Base-by-base conservation (phyloP, 495 filamentous ascomycete genomes). In the Niebla homalea region DNA sequence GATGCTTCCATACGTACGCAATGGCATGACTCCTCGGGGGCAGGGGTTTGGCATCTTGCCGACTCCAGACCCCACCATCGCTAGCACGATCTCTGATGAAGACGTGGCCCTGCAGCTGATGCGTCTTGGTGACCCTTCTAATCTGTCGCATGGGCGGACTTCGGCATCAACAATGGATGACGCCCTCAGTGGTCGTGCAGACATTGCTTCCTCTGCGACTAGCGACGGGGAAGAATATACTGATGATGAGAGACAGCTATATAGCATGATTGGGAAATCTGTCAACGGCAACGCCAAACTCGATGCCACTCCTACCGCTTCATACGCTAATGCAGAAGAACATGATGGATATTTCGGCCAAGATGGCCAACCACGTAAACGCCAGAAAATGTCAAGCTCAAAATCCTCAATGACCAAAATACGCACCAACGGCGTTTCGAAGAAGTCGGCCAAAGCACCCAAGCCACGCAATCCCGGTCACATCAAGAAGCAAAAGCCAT, bases 21-120 rank as follows among this genome's bases (percentile, higher is more conserved):
- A 57, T 55, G 65, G 67, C 46, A 62, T 66, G 45, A 62, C 66
- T 50, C 60, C 65, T 55, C 71, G 63, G 47, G 61, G 52, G 41
- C 67, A 63, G 52, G 70, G 60, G 39, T 62, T 70, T 49, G 80
- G 77, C n/a, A 75, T 87, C 55, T 70, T 94, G 50, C 89, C 88
- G 7, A 97, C 93, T 3, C 93, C 92, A 4, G 90, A 95, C 53
- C 89, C 89, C 11, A 97, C 93, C 14, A 83, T 94, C 52, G 84
- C 85, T 35, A 96, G 89, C 68, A 90, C 83, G 58, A 89, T 96
- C 61, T 97, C 90, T 3, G 92, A 98, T 62, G 92, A 98, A 62
- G 93, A 98, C 67, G 92, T 95, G 57, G 92, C 92, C 43, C 79
- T 94, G 61, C 89, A 96, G 64, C 73, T 98, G 55, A 96, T 98